phyloP scores from a whole-genome alignment of 2,329 filamentous ascomycete genomes.

The Penicillium freii region DNA sequence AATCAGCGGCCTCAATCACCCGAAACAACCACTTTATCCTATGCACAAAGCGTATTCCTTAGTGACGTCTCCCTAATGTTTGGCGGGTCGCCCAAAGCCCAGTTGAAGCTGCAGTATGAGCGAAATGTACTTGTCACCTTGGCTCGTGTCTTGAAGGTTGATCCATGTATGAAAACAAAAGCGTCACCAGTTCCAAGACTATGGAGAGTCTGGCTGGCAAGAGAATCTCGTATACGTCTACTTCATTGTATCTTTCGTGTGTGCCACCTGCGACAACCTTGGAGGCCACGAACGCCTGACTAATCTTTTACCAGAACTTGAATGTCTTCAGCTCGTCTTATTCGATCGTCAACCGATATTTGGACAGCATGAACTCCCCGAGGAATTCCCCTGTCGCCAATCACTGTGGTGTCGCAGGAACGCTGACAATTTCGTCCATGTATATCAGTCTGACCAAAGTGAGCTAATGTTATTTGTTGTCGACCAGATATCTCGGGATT shows the following conservation, averaged over 20 bases:
- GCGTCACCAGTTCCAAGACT: not conserved
- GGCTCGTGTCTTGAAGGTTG: not conserved
- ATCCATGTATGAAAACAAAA: not conserved
- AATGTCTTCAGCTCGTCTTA: slow-evolving; percentile 1
- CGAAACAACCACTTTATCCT: slow-evolving; percentile 1
- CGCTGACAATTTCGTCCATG: not conserved
- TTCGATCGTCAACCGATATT: slow-evolving; percentile 2
- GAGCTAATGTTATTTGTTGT: not conserved
- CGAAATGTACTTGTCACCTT: not conserved
- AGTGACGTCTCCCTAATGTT: not conserved
- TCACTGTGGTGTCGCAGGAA: not conserved
- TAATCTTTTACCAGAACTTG: not conserved
- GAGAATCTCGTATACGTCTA: slow-evolving; percentile 2
- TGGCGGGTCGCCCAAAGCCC: not conserved
- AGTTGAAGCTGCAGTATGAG: slow-evolving; percentile 3
- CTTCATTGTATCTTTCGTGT: slow-evolving; percentile 1
- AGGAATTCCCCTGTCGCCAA: not conserved
- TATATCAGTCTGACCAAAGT: not conserved
- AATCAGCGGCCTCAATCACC: not conserved
- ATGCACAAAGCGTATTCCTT: slow-evolving; percentile 2
- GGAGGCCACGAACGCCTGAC: not conserved
- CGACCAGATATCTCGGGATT: not conserved
- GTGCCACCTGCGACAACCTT: not conserved
- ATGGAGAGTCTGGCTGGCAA: slow-evolving; percentile 1
- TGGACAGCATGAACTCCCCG: not conserved